Evolutionary conservation across 2,329 filamentous ascomycete genomes (phyloP).

Genomic region (Neopestalotiopsis rosae): DNA sequence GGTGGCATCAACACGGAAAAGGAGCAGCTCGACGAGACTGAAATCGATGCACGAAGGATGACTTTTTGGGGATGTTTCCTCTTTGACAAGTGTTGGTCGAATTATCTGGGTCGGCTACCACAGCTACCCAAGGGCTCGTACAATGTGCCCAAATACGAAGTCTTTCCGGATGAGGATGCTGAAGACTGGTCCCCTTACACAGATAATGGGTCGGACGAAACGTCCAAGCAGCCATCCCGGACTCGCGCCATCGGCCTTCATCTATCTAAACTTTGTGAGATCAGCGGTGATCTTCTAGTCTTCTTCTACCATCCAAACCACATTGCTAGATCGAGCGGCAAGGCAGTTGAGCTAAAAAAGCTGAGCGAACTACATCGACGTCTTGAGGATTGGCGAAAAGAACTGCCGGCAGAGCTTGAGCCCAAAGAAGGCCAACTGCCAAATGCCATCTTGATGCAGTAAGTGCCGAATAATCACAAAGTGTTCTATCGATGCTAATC

Average conservation of each 20-base stretch:
- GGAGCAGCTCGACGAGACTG: conserved; percentile 73
- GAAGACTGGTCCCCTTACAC: conserved; percentile 88
- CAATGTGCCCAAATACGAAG: conserved; percentile 86
- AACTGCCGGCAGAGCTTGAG: conserved; percentile 85
- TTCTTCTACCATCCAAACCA: conserved; percentile 89
- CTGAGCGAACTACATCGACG: conserved; percentile 89
- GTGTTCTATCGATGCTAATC: background rate
- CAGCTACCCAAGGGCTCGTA: conserved; percentile 82
- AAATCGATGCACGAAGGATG: conserved; percentile 86
- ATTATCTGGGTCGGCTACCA: conserved; percentile 90
- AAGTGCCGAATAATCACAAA: conserved; percentile 45
- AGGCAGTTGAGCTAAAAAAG: conserved; percentile 86
- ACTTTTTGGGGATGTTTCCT: conserved; percentile 98
- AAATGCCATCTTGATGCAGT: conserved; percentile 83
- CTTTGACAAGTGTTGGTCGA: conserved; percentile 99
- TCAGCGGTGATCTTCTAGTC: conserved; percentile 86
- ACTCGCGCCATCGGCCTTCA: conserved; percentile 84
- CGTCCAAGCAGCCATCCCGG: conserved; percentile 78
- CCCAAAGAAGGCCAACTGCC: conserved; percentile 88
- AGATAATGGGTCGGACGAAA: conserved; percentile 77
- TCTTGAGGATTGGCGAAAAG: conserved; percentile 86
- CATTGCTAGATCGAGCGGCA: conserved; percentile 69
- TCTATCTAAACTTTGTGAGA: conserved; percentile 84
- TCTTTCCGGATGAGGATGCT: conserved; percentile 87
- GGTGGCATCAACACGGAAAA: conserved; percentile 65